phyloP scores from a whole-genome alignment of 2,329 filamentous ascomycete genomes.

The Huntiella omanensis region DNA sequence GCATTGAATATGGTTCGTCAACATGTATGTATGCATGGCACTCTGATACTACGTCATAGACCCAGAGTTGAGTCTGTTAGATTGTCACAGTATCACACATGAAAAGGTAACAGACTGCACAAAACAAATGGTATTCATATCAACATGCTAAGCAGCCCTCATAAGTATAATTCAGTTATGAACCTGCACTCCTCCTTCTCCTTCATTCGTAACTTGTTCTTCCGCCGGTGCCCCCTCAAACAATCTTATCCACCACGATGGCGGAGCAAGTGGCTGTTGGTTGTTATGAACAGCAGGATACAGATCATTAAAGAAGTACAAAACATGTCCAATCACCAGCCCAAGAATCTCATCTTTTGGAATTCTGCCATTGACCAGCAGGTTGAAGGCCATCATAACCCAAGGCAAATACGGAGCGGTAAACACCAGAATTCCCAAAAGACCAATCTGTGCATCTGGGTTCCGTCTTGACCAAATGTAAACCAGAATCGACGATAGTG shows the following conservation, averaged over 20 bases:
- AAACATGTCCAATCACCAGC: slow-evolving; percentile 83
- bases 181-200: slow-evolving; percentile 16
- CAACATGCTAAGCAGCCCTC: no score
- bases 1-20: no score
- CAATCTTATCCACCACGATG: slow-evolving; percentile 70
- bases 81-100: no score
- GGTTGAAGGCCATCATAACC: slow-evolving; percentile 83
- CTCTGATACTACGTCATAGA: no score
- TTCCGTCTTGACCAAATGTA: slow-evolving; percentile 97
- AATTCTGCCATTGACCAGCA: slow-evolving; percentile 74
- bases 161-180: no score
- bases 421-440: slow-evolving; percentile 77
- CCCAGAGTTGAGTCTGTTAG: no score
- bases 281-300: slow-evolving; percentile 82
- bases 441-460: slow-evolving; percentile 74
- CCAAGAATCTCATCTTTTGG: slow-evolving; percentile 95
- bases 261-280: slow-evolving; percentile 71
- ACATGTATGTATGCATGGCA: no score
- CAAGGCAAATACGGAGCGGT: slow-evolving; percentile 88
- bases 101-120: no score
- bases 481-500: slow-evolving; percentile 78
- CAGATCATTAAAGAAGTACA: slow-evolving; percentile 96
- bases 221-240: slow-evolving; percentile 43
- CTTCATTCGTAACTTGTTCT: not conserved
- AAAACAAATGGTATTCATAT: no score